These are phyloP conservation scores for Fusarium sp. DNA, from an alignment of 2,329 filamentous ascomycete species.

Conservation along the genomic window DNA sequence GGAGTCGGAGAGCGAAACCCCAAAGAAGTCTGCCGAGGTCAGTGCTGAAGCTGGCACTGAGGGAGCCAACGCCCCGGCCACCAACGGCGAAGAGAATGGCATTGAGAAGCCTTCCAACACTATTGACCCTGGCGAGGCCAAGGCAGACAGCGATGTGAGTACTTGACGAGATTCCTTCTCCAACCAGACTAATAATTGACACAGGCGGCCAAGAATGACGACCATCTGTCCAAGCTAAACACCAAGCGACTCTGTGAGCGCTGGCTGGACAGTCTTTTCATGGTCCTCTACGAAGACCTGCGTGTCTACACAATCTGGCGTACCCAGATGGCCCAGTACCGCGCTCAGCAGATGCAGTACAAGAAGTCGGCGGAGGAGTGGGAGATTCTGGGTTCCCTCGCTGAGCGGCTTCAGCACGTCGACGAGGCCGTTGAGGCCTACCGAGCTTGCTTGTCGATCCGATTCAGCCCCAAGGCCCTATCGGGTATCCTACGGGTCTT, in stretches of 20 bases:
- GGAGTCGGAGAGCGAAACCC: slow-evolving; percentile 50
- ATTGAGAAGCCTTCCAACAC: slow-evolving; percentile 86
- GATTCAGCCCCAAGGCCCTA: slow-evolving; percentile 94
- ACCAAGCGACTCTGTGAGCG: slow-evolving; percentile 97
- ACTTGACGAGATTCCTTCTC: not conserved
- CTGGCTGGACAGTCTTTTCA: slow-evolving; percentile 98
- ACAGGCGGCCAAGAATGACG: slow-evolving; percentile 75
- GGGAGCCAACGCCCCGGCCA: slow-evolving; percentile 31
- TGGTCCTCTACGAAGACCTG: slow-evolving; percentile 98
- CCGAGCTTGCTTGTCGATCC: slow-evolving; percentile 84
- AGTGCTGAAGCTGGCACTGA: slow-evolving; percentile 44
- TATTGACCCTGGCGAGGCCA: slow-evolving; percentile 80
- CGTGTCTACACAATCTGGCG: slow-evolving; percentile 99
- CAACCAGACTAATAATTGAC: slow-evolving; percentile 32
- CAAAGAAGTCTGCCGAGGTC: slow-evolving; percentile 48
- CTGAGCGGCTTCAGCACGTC: slow-evolving; percentile 90
- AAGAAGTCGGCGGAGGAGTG: slow-evolving; percentile 97
- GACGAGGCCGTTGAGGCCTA: slow-evolving; percentile 96
- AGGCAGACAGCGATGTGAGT: slow-evolving; percentile 76
- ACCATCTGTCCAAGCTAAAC: slow-evolving; percentile 88
- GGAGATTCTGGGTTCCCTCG: slow-evolving; percentile 95
- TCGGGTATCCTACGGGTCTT: slow-evolving; percentile 84
- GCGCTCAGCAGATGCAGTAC: slow-evolving; percentile 93
- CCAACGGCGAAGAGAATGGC: slow-evolving; percentile 55
- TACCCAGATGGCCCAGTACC: slow-evolving; percentile 96